Conservation (phyloP, 1,139 yeast species). For the Yamadazyma siamensis region DNA sequence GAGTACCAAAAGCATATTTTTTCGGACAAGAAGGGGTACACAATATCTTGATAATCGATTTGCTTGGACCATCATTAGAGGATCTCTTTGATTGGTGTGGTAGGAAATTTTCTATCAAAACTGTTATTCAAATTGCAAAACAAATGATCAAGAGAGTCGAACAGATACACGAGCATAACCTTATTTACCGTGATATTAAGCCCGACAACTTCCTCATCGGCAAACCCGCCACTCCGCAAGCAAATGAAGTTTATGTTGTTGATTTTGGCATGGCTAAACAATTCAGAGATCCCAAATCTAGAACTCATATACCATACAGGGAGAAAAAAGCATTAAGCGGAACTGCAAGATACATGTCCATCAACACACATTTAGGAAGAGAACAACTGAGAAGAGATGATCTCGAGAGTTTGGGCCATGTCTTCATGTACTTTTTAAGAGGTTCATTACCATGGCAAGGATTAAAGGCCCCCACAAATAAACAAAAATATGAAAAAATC, state of each 20-base stretch:
- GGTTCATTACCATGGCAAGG: slow-evolving; percentile 63
- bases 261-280: slow-evolving; percentile 69
- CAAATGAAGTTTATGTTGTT: slow-evolving; percentile 49
- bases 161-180: slow-evolving; percentile 63
- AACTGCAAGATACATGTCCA: slow-evolving; percentile 64
- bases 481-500: slow-evolving; percentile 77
- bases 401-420: slow-evolving; percentile 62
- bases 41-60: slow-evolving; percentile 68
- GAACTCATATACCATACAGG: slow-evolving; percentile 58
- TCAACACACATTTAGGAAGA: slow-evolving; percentile 61
- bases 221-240: slow-evolving; percentile 59
- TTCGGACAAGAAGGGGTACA: slow-evolving; percentile 82
- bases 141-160: slow-evolving; percentile 72
- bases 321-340: slow-evolving; percentile 64
- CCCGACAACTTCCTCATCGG: slow-evolving; percentile 78
- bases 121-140: slow-evolving; percentile 70
- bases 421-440: slow-evolving; percentile 57
- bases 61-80: slow-evolving; percentile 74
- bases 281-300: slow-evolving; percentile 58
- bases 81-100: slow-evolving; percentile 84
- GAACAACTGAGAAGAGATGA: slow-evolving; percentile 66
- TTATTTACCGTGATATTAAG: slow-evolving; percentile 73
- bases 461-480: slow-evolving; percentile 73
- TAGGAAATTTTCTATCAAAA: slow-evolving; percentile 61
- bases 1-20: slow-evolving; percentile 73